Conservation (phyloP, 2,329 filamentous ascomycete genomes). For the Furcasterigmium furcatum region DNA sequence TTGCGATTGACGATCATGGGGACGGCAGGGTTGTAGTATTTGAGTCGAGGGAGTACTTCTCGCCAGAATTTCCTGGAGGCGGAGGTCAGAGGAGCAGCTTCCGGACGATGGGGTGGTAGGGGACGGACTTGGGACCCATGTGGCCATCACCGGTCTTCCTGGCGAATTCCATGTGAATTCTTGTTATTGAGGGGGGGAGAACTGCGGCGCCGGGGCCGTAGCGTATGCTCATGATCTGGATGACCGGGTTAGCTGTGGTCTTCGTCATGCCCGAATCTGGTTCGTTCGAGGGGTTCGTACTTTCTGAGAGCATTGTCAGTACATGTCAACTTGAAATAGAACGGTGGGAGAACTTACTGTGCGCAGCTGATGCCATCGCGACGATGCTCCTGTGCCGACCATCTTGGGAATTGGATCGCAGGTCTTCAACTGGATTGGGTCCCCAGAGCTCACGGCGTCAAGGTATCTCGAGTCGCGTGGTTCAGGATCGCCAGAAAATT, state of each 20-base stretch:
- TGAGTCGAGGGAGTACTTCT: constrained; percentile 76
- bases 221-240: constrained; percentile 69
- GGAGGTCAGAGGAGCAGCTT: no score
- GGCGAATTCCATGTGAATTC: constrained; percentile 74
- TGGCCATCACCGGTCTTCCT: constrained; percentile 61
- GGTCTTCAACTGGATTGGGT: constrained; percentile 1
- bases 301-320: constrained; percentile 11
- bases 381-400: constrained; percentile 28
- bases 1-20: constrained; percentile 79
- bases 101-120: neutral
- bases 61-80: constrained; percentile 90
- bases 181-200: constrained; percentile 71
- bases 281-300: constrained; percentile 7
- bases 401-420: constrained; percentile 29
- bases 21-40: constrained; percentile 88
- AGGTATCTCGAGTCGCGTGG: constrained; percentile 1
- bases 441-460: constrained; percentile 1
- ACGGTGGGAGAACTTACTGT: constrained; percentile 49
- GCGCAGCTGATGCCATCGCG: constrained; percentile 70
- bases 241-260: constrained; percentile 15
- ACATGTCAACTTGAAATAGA: neutral
- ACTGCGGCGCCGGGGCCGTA: constrained; percentile 80
- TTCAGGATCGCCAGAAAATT: constrained; percentile 11
- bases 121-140: constrained; percentile 65
- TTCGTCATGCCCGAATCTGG: constrained; percentile 11